Base-by-base conservation (phyloP, 2,329 filamentous ascomycete genomes). In the Drechmeria coniospora region DNA sequence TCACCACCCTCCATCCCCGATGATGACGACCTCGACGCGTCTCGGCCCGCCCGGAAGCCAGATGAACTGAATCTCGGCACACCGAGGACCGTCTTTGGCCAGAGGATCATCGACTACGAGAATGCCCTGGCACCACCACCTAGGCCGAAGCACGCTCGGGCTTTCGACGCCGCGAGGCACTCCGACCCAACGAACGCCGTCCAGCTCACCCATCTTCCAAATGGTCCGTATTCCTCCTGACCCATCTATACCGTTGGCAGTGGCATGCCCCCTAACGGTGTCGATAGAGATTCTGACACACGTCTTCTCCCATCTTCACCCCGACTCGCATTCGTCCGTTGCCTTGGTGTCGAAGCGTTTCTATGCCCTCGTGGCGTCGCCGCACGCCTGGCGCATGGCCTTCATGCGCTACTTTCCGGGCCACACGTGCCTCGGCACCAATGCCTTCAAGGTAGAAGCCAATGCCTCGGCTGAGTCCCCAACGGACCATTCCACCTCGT, bases 331-430 rank as follows among this genome's bases (percentile, higher is more conserved):
- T 41, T 74, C 78, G 12, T 70, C 78, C 8, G 77, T 93, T 8
- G 78, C 84, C 12, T 66, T 92, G 27, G 83, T 95, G 17, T 94
- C 82, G 19, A 81, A 75, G 44, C 79, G 81, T 30, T 92, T 95
- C 47, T 81, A 92, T 51, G 65, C 68, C 28, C 63, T 95, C 22
- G 79, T 95, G 31, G 93, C 83, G 4, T 87, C 81, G 2, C 82
- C 86, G 11, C 83, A 94, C 54, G 84, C 84, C 6, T 95, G 87
- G 87, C 74, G 83, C 36, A 80, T 84, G 47, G 87, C 86, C 5
- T 95, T 95, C 47, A 69, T 82, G 40, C 82, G 86, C 36, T 87
- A 76, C 55, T 98, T 95, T 42, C 82, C 82, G 0, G 84, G 80
- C 2, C 71, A 78, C 15, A 44, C 74, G 25, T 49, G 40, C 16